A percentile compares a stretch with the other conserved stretches of the same genome.
phyloP scores from a whole-genome alignment of 352 stramenopile species.

The Phytophthora podocarpi region DNA sequence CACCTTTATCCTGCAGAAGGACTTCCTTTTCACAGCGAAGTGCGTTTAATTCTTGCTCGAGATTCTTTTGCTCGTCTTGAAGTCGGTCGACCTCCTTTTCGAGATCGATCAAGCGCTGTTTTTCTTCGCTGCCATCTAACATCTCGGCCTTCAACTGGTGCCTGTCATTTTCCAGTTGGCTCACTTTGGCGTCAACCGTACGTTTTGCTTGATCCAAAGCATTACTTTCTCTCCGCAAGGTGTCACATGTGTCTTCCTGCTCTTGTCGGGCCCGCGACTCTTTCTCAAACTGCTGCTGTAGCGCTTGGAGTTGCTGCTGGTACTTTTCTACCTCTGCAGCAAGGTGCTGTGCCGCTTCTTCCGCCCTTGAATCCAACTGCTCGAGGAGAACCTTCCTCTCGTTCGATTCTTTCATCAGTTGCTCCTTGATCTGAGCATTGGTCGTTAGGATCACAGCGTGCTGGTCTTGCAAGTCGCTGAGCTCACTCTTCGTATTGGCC shows the following conservation, averaged over 20 bases:
- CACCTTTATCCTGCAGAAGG: conserved; percentile 11
- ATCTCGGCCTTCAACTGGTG: conserved; percentile 15
- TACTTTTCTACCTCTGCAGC: conserved; percentile 6
- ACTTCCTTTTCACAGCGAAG: conserved; percentile 20
- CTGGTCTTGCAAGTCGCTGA: conserved; percentile 48
- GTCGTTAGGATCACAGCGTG: conserved; percentile 43
- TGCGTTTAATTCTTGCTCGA: conserved; percentile 27
- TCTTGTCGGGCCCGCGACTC: conserved; percentile 16
- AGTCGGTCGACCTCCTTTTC: conserved; percentile 37
- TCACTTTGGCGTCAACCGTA: conserved; percentile 15
- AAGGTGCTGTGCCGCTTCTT: conserved; percentile 9
- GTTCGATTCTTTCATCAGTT: conserved; percentile 59
- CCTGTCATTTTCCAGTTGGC: conserved; percentile 34
- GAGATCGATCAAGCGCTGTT: conserved; percentile 16
- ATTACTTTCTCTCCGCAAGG: conserved; percentile 15
- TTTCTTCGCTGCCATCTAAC: conserved; percentile 6
- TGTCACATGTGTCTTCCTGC: conserved; percentile 18
- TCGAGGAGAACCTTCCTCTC: conserved; percentile 47
- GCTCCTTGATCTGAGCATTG: conserved; percentile 56
- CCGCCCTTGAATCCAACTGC: conserved; percentile 34
- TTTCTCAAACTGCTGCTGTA: conserved; percentile 22
- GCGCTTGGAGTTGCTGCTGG: conserved; percentile 15
- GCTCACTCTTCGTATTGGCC: conserved; percentile 27
- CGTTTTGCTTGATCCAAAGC: conserved; percentile 27
- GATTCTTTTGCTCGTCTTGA: not conserved